Conservation (phyloP, 2,329 filamentous ascomycete species). For the Arthroderma uncinatum region DNA sequence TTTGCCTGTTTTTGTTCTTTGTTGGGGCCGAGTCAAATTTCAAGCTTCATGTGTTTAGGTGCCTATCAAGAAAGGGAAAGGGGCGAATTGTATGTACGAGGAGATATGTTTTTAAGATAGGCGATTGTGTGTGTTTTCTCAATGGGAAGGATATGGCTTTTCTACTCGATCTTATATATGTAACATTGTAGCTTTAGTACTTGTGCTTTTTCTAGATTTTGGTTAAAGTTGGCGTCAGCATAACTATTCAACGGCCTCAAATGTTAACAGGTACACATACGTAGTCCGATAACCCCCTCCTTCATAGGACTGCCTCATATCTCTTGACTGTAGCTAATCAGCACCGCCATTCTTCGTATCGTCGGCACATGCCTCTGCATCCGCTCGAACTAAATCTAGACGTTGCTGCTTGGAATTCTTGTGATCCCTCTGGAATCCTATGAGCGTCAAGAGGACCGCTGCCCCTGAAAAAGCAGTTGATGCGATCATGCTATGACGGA, state of each 20-base stretch:
- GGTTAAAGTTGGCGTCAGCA: too few relatives aligned
- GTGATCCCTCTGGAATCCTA: too few relatives aligned
- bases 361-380: too few relatives aligned
- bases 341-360: too few relatives aligned
- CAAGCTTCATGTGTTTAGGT: conserved; percentile 3
- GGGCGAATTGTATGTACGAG: neutral
- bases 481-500: too few relatives aligned
- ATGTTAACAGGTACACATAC: too few relatives aligned
- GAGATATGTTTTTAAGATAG: neutral
- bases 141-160: neutral
- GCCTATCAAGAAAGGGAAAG: neutral
- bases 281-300: neutral
- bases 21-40: neutral
- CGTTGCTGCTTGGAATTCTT: too few relatives aligned
- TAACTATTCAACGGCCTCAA: too few relatives aligned
- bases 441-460: too few relatives aligned
- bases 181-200: neutral
- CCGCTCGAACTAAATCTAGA: too few relatives aligned
- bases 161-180: neutral
- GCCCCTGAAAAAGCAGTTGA: too few relatives aligned
- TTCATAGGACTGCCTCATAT: neutral
- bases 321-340: too few relatives aligned
- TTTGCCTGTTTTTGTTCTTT: neutral
- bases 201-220: neutral
- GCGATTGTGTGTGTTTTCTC: neutral